Evolutionary conservation across 495 filamentous ascomycete species (phyloP).

Genomic region (Penicillium cosmopolitanum): DNA sequence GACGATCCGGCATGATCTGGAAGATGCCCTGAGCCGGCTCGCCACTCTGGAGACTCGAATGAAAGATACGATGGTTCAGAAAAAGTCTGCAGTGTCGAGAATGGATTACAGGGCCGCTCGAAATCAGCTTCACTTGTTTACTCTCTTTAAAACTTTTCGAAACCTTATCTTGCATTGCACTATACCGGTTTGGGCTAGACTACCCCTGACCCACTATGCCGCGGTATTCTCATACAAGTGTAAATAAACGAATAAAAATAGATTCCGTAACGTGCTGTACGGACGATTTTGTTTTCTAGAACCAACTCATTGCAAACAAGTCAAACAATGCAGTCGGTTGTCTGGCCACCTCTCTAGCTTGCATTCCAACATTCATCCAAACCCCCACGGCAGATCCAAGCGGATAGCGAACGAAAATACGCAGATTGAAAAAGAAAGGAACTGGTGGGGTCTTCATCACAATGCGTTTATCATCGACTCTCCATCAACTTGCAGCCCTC

Average conservation of each 20-base stretch:
- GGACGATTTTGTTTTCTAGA: conserved; percentile 5
- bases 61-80: not conserved
- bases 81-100: not conserved
- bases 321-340: conserved; percentile 12
- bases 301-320: conserved; percentile 15
- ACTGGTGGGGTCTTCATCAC: too few relatives aligned
- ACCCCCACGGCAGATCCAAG: too few relatives aligned
- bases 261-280: conserved; percentile 5
- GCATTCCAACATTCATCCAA: conserved; percentile 10
- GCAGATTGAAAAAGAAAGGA: too few relatives aligned
- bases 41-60: not conserved
- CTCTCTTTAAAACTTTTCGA: conserved; percentile 16
- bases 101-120: conserved; percentile 22
- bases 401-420: too few relatives aligned
- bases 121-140: conserved; percentile 25
- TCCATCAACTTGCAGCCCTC: too few relatives aligned
- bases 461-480: too few relatives aligned
- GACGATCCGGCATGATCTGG: not conserved
- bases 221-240: conserved; percentile 13
- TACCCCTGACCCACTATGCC: conserved; percentile 15
- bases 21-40: not conserved
- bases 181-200: conserved; percentile 17
- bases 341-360: conserved; percentile 12
- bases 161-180: conserved; percentile 19
- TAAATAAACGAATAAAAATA: conserved; percentile 15